A percentile compares a stretch with the other conserved stretches of the same genome.
Evolutionary conservation across 257 asterid species (phyloP).

Genomic region (Lycium barbarum): DNA sequence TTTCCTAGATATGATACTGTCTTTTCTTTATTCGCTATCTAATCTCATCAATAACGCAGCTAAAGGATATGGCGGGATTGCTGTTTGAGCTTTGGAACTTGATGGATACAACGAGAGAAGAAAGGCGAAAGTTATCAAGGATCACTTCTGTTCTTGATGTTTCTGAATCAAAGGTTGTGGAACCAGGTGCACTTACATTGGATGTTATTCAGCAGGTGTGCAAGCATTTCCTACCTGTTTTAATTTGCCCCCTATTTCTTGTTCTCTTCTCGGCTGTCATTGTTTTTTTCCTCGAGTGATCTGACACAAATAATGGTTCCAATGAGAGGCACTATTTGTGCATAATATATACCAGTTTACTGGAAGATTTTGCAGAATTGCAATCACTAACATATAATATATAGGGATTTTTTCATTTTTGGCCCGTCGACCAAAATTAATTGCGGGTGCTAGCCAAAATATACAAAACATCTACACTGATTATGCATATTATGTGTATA

Average conservation of each 20-base stretch:
- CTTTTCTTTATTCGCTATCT: conserved; percentile 32
- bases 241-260: conserved; percentile 16
- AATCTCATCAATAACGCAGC: conserved; percentile 56
- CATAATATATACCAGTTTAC: background rate
- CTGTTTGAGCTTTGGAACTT: conserved; percentile 87
- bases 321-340: background rate
- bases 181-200: conserved; percentile 70
- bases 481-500: too few relatives aligned
- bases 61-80: conserved; percentile 73
- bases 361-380: background rate
- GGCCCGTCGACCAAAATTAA: too few relatives aligned
- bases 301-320: background rate
- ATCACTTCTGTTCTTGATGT: conserved; percentile 61
- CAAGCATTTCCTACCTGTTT: conserved; percentile 21
- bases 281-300: background rate
- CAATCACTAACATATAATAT: background rate
- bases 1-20: conserved; percentile 21
- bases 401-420: too few relatives aligned
- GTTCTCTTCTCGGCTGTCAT: background rate
- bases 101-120: conserved; percentile 78
- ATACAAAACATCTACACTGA: too few relatives aligned
- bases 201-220: conserved; percentile 78
- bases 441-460: too few relatives aligned
- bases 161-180: conserved; percentile 68
- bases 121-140: conserved; percentile 58